Evolutionary conservation across 2,329 filamentous ascomycete genomes (phyloP).

Genomic region (Nemania sp.): DNA sequence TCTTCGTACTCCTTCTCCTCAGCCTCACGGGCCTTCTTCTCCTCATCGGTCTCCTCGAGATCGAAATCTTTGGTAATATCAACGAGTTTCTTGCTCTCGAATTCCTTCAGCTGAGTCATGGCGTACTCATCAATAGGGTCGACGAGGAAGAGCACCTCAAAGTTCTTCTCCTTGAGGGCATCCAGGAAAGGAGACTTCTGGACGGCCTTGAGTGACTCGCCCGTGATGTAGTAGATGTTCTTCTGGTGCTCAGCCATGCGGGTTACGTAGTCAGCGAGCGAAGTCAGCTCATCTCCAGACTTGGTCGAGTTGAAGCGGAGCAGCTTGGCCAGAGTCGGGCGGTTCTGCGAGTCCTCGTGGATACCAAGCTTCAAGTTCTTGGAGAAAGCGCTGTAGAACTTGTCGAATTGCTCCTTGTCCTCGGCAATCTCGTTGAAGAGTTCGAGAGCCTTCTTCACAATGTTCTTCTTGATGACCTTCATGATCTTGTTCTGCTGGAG

Average conservation of each 20-base stretch:
- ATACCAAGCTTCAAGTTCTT: constrained; percentile 99
- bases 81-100: constrained; percentile 99
- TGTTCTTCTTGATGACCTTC: constrained; percentile 99
- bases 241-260: constrained; percentile 99
- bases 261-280: constrained; percentile 94
- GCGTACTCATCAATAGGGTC: constrained; percentile 99
- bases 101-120: constrained; percentile 99
- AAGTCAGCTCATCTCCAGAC: constrained; percentile 94
- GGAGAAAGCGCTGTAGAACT: constrained; percentile 99
- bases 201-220: constrained; percentile 98
- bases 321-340: constrained; percentile 88
- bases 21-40: constrained; percentile 93
- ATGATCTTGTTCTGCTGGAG: constrained; percentile 99
- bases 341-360: constrained; percentile 99
- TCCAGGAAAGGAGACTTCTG: constrained; percentile 98
- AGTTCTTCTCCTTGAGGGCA: constrained; percentile 97
- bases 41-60: constrained; percentile 98
- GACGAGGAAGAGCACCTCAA: constrained; percentile 98
- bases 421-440: constrained; percentile 99
- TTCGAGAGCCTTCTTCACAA: constrained; percentile 99
- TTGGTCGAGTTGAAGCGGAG: constrained; percentile 99
- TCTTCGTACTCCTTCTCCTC: constrained; percentile 98
- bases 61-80: constrained; percentile 99
- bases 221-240: constrained; percentile 99
- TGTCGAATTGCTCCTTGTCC: constrained; percentile 99